These are phyloP conservation scores for Mucor indicus DNA, from an alignment of 371 early-diverging fungal genomes.

Conservation along the genomic window DNA sequence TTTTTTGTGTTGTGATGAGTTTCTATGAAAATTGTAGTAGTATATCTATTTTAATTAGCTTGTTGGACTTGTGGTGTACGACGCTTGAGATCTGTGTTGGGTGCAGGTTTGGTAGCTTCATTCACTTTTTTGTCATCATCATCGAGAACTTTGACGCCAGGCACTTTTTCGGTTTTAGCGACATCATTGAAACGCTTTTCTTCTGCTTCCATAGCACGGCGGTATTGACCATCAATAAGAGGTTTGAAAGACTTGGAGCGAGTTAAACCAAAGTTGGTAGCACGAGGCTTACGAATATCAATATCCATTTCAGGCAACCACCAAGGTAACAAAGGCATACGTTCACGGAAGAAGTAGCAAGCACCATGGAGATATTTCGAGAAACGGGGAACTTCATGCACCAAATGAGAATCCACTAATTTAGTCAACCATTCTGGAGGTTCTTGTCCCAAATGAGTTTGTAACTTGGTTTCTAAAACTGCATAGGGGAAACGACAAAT, in stretches of 20 bases:
- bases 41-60: constrained; percentile 7
- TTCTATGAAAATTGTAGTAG: no score
- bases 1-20: no score
- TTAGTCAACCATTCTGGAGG: constrained; percentile 95
- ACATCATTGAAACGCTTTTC: constrained; percentile 23
- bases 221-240: constrained; percentile 33
- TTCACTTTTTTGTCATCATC: constrained; percentile 1
- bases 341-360: constrained; percentile 80
- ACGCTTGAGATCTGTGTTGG: constrained; percentile 14
- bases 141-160: constrained; percentile 6
- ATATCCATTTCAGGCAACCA: constrained; percentile 66
- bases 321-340: constrained; percentile 90
- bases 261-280: constrained; percentile 31
- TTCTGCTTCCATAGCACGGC: constrained; percentile 30
- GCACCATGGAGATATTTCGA: constrained; percentile 97
- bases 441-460: constrained; percentile 83
- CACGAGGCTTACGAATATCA: constrained; percentile 31
- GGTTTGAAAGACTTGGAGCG: constrained; percentile 35
- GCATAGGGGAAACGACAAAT: constrained; percentile 94
- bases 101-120: constrained; percentile 8
- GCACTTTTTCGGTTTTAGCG: constrained; percentile 15
- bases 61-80: constrained; percentile 6
- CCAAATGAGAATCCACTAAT: constrained; percentile 81
- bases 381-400: constrained; percentile 96
- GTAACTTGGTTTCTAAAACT: constrained; percentile 95